These are phyloP conservation scores for Diutina catenulata DNA, from an alignment of 1,139 yeast species.

Conservation along the genomic window DNA sequence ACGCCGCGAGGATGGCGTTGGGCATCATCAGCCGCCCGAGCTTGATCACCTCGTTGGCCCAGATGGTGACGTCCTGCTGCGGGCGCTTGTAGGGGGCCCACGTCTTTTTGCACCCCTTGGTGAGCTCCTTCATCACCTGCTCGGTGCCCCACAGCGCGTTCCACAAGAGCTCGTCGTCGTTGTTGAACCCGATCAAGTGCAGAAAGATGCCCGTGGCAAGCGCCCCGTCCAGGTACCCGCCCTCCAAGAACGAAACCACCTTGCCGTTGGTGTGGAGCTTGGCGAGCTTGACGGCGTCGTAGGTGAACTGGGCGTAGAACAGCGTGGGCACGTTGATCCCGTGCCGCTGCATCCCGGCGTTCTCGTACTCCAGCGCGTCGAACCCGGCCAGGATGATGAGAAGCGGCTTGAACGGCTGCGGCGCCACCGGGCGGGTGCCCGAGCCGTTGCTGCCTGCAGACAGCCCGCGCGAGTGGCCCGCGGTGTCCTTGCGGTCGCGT, in stretches of 20 bases:
- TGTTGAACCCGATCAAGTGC: conserved; percentile 47
- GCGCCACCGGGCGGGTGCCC: conserved; percentile 19
- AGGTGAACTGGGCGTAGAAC: conserved; percentile 63
- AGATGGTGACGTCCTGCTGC: conserved; percentile 33
- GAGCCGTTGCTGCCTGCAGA: neutral
- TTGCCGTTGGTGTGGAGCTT: conserved; percentile 50
- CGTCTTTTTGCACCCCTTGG: conserved; percentile 56
- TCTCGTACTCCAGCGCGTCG: conserved; percentile 81
- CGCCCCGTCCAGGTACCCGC: conserved; percentile 84
- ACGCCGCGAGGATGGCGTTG: conserved; percentile 31
- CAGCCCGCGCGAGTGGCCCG: neutral
- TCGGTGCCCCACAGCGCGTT: conserved; percentile 51
- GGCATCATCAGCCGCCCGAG: conserved; percentile 66
- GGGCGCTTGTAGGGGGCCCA: conserved; percentile 52
- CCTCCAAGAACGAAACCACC: conserved; percentile 64
- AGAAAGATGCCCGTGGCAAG: conserved; percentile 71
- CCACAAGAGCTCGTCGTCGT: conserved; percentile 41
- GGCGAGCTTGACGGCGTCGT: conserved; percentile 60
- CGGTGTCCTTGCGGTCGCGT: conserved; percentile 5
- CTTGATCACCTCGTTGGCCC: conserved; percentile 62
- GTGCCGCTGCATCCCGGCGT: conserved; percentile 77
- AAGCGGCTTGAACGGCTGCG: conserved; percentile 55
- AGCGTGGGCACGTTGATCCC: conserved; percentile 76
- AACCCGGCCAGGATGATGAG: conserved; percentile 77
- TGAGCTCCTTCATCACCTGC: conserved; percentile 53